Evolutionary conservation across 148 eudicot species (phyloP).

Genomic region (Oxyria digyna): DNA sequence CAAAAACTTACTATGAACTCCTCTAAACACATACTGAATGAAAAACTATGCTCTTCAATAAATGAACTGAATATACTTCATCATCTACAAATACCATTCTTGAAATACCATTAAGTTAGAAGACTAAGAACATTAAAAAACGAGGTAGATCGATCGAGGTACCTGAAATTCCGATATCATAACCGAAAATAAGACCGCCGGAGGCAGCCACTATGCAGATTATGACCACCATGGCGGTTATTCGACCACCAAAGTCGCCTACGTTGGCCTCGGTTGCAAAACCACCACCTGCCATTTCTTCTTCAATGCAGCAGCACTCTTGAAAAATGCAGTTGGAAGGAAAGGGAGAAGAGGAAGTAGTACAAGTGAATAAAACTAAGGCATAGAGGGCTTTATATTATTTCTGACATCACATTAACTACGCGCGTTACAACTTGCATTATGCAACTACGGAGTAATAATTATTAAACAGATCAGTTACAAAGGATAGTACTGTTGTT

Average conservation of each 20-base stretch:
- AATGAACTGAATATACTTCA: too few relatives aligned
- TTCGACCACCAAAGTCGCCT: slow-evolving; percentile 13
- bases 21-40: too few relatives aligned
- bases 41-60: too few relatives aligned
- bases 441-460: not conserved
- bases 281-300: slow-evolving; percentile 18
- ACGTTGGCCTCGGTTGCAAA: not conserved
- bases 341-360: not conserved
- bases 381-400: not conserved
- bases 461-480: too few relatives aligned
- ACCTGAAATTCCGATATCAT: slow-evolving; percentile 52
- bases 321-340: not conserved
- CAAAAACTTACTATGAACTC: too few relatives aligned
- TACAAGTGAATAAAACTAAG: not conserved
- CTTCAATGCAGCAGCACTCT: not conserved
- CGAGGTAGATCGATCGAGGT: not conserved
- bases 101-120: too few relatives aligned
- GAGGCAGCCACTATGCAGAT: slow-evolving; percentile 47
- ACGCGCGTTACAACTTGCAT: not conserved
- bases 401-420: not conserved
- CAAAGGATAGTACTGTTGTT: too few relatives aligned
- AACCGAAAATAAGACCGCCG: slow-evolving; percentile 45
- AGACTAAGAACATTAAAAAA: too few relatives aligned
- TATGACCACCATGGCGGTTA: slow-evolving; percentile 28
- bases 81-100: too few relatives aligned